Evolutionary conservation across 495 filamentous ascomycete genomes (phyloP), one percentile per base, ranked within the genome.

Genomic region (Podospora didyma): DNA sequence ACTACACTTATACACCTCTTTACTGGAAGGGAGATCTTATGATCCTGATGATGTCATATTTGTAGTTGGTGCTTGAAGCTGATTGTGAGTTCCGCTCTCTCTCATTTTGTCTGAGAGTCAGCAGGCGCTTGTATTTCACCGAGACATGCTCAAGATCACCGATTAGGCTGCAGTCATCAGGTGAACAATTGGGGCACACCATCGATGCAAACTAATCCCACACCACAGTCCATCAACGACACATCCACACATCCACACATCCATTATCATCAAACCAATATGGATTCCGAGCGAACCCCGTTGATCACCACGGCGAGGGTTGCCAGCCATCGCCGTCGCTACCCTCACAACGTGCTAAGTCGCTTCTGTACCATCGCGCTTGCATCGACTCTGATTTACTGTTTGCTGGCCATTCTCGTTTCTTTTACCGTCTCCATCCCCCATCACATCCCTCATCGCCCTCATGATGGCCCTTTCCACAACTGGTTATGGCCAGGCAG

Each of bases 361-460:
- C 85, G 84, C 49, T 83, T 87, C 67, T 94, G 88, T 72, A 90
- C 84, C 49, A 75, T 87, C 49, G 75, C 79, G 16, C 72, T 92
- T 17, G 56, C 61, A 7, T 73, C 67, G 19, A 56, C 84, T 2
- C 77, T 92, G 2, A 56, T 88, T 17, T 69, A 82, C 49, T 70
- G 86, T 44, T 67, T 83, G 23, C 63, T 87, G 42, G 69, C 87
- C n/a, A 85, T 91, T 66, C 62, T 89, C 23, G 62, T 84, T 37
- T 80, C 84, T 4, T 60, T 78, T n/a, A 57, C 72, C 34, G 65
- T 76, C 49, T 74, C 76, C 7, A 62, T 57, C 10, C 50, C 26
- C 14, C 70, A 72, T 56, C 74, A 37, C 62, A 75, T 77, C 12
- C 66, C 60, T 37, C 57, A 61, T 12, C 53, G 46, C 11, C 71